These are phyloP conservation scores for Ophiocordyceps camponoti-rufipedis DNA, from an alignment of 2,329 filamentous ascomycete genomes.

Conservation along the genomic window DNA sequence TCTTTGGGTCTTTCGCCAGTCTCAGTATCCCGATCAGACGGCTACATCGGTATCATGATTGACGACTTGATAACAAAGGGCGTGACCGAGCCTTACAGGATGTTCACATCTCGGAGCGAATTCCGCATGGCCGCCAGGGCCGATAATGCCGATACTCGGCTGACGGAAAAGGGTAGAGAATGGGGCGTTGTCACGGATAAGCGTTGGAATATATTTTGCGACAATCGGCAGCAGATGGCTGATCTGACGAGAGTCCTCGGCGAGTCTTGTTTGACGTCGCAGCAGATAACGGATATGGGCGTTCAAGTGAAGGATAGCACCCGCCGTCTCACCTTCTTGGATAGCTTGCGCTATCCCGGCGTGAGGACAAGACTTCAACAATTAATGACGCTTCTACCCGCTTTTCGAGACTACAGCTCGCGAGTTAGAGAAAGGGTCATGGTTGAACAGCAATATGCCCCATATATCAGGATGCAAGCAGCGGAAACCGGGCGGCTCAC, in stretches of 20 bases:
- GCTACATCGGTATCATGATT: slow-evolving; percentile 97
- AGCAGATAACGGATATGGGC: slow-evolving; percentile 50
- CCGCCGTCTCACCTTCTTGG: slow-evolving; percentile 52
- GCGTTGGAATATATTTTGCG: slow-evolving; percentile 55
- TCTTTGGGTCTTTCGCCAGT: slow-evolving; percentile 48
- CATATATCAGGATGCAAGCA: slow-evolving; percentile 62
- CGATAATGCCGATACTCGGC: slow-evolving; percentile 80
- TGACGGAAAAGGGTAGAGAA: slow-evolving; percentile 59
- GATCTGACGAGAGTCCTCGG: slow-evolving; percentile 45
- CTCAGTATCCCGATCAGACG: slow-evolving; percentile 62
- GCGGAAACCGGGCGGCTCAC: slow-evolving; percentile 47
- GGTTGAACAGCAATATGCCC: slow-evolving; percentile 74
- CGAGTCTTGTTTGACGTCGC: slow-evolving; percentile 35
- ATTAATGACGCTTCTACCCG: slow-evolving; percentile 42
- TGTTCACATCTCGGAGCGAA: slow-evolving; percentile 94
- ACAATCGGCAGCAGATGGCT: slow-evolving; percentile 48
- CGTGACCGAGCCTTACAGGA: slow-evolving; percentile 89
- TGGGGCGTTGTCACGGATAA: slow-evolving; percentile 63
- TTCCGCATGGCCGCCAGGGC: slow-evolving; percentile 84
- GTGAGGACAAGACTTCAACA: slow-evolving; percentile 18
- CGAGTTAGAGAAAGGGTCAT: slow-evolving; percentile 50
- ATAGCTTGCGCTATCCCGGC: slow-evolving; percentile 54
- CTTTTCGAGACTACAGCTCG: slow-evolving; percentile 31
- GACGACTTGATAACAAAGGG: slow-evolving; percentile 95
- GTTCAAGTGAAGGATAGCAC: slow-evolving; percentile 52